A percentile compares a stretch with the other conserved stretches of the same genome.
These are phyloP conservation scores for Selenicereus undatus DNA, from an alignment of 148 eudicot genomes.

Conservation along the genomic window DNA sequence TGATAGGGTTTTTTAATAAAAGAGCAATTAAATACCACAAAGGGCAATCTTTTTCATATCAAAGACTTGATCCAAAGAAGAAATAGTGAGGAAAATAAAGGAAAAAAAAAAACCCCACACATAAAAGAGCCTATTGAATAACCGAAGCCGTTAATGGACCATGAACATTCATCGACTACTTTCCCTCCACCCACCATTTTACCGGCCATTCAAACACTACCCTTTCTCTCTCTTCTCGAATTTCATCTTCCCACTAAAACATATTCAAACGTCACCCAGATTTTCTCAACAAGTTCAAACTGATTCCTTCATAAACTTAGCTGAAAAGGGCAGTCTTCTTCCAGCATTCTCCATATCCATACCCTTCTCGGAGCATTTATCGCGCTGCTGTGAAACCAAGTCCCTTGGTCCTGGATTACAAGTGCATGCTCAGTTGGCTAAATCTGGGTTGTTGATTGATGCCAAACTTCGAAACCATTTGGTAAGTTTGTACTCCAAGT, in stretches of 20 bases:
- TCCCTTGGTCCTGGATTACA: conserved; percentile 45
- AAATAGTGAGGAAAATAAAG: too few species aligned
- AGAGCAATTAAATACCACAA: too few species aligned
- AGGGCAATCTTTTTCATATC: too few species aligned
- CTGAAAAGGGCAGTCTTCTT: conserved; percentile 14
- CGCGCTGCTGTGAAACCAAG: conserved; percentile 41
- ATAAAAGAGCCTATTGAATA: not conserved
- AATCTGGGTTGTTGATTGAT: conserved; percentile 42
- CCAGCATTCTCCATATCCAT: conserved; percentile 22
- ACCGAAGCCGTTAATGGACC: conserved; percentile 20
- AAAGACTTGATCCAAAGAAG: too few species aligned
- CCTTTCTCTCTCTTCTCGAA: conserved; percentile 6
- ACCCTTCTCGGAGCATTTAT: conserved; percentile 42
- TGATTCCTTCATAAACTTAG: not conserved
- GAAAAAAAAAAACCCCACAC: not conserved
- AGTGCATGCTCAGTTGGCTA: conserved; percentile 52
- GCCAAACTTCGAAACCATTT: conserved; percentile 43
- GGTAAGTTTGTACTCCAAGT: conserved; percentile 55
- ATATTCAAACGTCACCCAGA: conserved; percentile 19
- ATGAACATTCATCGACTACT: conserved; percentile 33
- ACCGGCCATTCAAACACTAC: conserved; percentile 28
- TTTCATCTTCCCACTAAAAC: not conserved
- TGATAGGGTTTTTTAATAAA: too few species aligned
- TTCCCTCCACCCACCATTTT: conserved; percentile 37
- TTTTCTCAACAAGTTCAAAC: conserved; percentile 12